These are phyloP conservation scores for Marasmius fiardii DNA, from an alignment of 1,284 basidiomycete species.

Conservation along the genomic window DNA sequence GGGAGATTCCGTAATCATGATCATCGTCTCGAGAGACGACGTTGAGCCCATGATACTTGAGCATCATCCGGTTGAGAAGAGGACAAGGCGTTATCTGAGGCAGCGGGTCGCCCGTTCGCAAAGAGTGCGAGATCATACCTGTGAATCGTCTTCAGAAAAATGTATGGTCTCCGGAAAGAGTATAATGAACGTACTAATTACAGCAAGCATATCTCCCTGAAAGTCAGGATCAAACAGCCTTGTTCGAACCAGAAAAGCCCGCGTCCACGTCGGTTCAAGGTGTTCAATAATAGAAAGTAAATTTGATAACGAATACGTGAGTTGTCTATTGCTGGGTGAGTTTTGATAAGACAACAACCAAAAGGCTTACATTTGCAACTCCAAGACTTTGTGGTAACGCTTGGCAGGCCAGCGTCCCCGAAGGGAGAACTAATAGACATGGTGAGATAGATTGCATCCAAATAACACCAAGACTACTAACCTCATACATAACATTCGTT, in stretches of 20 bases:
- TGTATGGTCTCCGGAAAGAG: background rate
- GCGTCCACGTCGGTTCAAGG: slow-evolving; percentile 70
- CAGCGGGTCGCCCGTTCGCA: slow-evolving; percentile 73
- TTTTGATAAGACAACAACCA: background rate
- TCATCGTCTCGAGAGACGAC: slow-evolving; percentile 63
- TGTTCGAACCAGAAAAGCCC: slow-evolving; percentile 73
- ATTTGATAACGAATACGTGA: slow-evolving; percentile 60
- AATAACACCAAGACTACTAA: slow-evolving; percentile 20
- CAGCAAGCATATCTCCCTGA: slow-evolving; percentile 79
- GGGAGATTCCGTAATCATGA: slow-evolving; percentile 66
- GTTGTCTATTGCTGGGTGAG: slow-evolving; percentile 38
- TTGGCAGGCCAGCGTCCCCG: slow-evolving; percentile 67
- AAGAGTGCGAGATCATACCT: slow-evolving; percentile 68
- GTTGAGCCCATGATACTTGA: slow-evolving; percentile 57
- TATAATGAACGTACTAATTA: slow-evolving; percentile 54
- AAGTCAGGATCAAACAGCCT: slow-evolving; percentile 79
- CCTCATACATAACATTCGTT: slow-evolving; percentile 66
- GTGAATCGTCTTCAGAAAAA: background rate
- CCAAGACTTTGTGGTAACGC: slow-evolving; percentile 62
- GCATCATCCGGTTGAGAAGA: slow-evolving; percentile 72
- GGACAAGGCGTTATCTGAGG: slow-evolving; percentile 88
- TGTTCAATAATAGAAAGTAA: slow-evolving; percentile 62
- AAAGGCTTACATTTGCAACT: slow-evolving; percentile 57
- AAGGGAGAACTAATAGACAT: slow-evolving; percentile 54
- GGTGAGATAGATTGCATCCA: background rate